Conservation (phyloP, 1,284 basidiomycete species). For the Phlebopus sp. region DNA sequence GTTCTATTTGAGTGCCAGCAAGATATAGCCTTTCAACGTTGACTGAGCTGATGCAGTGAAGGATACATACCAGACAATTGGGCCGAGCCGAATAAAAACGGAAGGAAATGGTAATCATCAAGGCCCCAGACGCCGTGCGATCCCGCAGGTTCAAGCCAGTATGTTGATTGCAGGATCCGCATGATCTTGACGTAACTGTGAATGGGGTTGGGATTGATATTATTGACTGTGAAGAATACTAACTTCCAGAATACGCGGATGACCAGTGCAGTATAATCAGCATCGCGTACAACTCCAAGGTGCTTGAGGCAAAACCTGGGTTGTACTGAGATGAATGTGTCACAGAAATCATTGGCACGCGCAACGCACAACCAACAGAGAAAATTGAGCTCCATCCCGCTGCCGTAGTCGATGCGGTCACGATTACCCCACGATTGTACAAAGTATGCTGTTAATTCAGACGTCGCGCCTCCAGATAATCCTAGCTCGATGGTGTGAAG, state of each 20-base stretch:
- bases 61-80: slow-evolving; percentile 47
- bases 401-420: slow-evolving; percentile 95
- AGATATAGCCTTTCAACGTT: too few relatives aligned
- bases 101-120: slow-evolving; percentile 97
- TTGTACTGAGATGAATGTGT: slow-evolving; percentile 1
- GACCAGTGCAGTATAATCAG: slow-evolving; percentile 79
- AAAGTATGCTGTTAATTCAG: slow-evolving; percentile 81
- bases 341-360: background rate
- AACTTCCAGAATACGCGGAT: slow-evolving; percentile 89
- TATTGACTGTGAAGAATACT: slow-evolving; percentile 10
- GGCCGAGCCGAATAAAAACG: slow-evolving; percentile 88
- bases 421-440: slow-evolving; percentile 90
- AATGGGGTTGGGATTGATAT: background rate
- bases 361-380: slow-evolving; percentile 90
- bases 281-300: slow-evolving; percentile 63
- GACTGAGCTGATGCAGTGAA: too few relatives aligned
- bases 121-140: slow-evolving; percentile 99
- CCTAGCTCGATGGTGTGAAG: slow-evolving; percentile 59
- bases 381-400: slow-evolving; percentile 99
- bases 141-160: slow-evolving; percentile 98
- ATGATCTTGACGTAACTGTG: slow-evolving; percentile 84
- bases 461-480: slow-evolving; percentile 54
- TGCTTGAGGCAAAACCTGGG: slow-evolving; percentile 78
- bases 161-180: slow-evolving; percentile 88
- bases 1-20: slow-evolving; percentile 45